phyloP scores from a whole-genome alignment of 2,329 filamentous ascomycete genomes.

The Arthrobotrys iridis region DNA sequence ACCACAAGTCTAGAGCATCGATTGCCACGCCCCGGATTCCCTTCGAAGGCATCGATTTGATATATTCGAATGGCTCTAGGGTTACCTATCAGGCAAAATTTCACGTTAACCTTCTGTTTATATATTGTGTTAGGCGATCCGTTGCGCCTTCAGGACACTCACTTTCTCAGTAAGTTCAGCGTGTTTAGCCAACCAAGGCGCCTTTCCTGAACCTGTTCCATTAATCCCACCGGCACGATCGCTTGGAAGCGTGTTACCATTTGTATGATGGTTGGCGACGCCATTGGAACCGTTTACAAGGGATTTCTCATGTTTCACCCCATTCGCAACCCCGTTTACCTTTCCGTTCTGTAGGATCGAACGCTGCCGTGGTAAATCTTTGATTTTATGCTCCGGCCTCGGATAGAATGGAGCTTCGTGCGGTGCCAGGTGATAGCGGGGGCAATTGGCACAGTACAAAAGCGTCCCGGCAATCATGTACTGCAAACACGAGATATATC shows the following conservation, averaged over 20 bases:
- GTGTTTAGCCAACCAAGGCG: conserved; percentile 1
- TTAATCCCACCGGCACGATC: too few relatives aligned
- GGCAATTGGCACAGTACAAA: not conserved
- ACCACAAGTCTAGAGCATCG: conserved; percentile 37
- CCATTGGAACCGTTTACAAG: too few relatives aligned
- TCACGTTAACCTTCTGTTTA: too few relatives aligned
- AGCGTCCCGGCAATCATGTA: not conserved
- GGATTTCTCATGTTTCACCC: not conserved
- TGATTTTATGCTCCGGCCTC: conserved; percentile 1
- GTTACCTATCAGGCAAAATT: not conserved
- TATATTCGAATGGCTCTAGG: conserved; percentile 2
- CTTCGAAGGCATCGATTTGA: conserved; percentile 17
- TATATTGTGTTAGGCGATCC: too few relatives aligned
- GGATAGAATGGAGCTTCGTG: not conserved
- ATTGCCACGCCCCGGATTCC: conserved; percentile 6
- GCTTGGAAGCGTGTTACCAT: too few relatives aligned
- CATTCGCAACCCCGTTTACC: not conserved
- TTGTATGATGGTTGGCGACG: too few relatives aligned
- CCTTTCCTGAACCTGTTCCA: not conserved
- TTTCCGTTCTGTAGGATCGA: not conserved
- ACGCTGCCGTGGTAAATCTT: not conserved
- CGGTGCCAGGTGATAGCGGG: not conserved
- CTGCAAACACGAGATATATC: conserved; percentile 17
- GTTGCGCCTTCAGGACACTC: too few relatives aligned
- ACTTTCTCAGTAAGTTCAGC: conserved; percentile 14